These are phyloP conservation scores for Aspergillus egyptiacus DNA, from an alignment of 495 filamentous ascomycete genomes.

Conservation along the genomic window DNA sequence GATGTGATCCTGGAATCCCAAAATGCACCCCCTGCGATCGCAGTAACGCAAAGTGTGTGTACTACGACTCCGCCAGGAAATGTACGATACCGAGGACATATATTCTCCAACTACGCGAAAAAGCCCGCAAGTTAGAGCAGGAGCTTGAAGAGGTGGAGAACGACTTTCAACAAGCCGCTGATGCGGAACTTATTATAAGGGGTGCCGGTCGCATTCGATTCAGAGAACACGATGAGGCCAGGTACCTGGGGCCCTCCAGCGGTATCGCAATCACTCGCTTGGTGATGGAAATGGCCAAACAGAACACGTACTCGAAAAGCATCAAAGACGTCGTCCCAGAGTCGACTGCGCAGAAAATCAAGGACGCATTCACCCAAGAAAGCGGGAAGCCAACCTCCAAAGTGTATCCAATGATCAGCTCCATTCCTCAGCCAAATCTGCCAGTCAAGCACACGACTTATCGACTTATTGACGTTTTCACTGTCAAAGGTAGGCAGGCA, in stretches of 20 bases:
- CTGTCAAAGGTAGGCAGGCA: constrained; percentile 61
- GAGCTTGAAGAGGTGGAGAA: constrained; percentile 58
- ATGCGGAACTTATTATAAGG: constrained; percentile 75
- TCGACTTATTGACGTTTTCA: constrained; percentile 70
- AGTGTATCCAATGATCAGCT: constrained; percentile 73
- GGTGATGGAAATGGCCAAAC: constrained; percentile 91
- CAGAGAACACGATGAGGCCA: constrained; percentile 72
- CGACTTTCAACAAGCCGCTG: constrained; percentile 61
- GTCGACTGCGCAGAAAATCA: constrained; percentile 52
- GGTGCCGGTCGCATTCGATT: constrained; percentile 77
- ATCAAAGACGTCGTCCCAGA: constrained; percentile 85
- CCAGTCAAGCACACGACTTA: constrained; percentile 63
- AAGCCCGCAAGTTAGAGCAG: constrained; percentile 68
- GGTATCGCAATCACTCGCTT: constrained; percentile 89
- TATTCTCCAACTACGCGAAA: constrained; percentile 80
- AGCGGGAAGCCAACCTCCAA: constrained; percentile 58
- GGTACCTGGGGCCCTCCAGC: constrained; percentile 86
- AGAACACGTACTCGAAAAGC: constrained; percentile 72
- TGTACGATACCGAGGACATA: constrained; percentile 75
- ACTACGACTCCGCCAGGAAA: constrained; percentile 79
- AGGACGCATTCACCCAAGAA: constrained; percentile 50
- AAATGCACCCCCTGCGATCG: constrained; percentile 89
- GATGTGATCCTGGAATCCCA: constrained; percentile 86
- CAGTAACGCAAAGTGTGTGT: constrained; percentile 82
- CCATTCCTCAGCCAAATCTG: constrained; percentile 60